Evolutionary conservation across 345 rosid genomes (phyloP), one percentile per base, ranked within the genome.

Genomic region (Lepidium africanum): DNA sequence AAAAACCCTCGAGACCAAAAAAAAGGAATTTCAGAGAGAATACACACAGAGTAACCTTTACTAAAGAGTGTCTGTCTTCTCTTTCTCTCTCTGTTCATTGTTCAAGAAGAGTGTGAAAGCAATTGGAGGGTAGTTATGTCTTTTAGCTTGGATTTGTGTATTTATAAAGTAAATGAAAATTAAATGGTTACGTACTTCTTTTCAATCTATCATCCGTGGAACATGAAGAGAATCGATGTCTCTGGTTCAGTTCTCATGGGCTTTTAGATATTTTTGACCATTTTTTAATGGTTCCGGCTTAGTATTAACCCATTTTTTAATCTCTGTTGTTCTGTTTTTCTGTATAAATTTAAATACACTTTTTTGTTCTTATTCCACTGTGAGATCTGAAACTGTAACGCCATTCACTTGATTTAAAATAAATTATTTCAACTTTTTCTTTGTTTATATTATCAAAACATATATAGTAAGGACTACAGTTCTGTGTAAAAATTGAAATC

Each of bases 351-450:
- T 41, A 33, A 61, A 65, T 39, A 60, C 43, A 43, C 21, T 61
- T 74, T 56, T 66, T 59, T 67, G 74, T 74, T 68, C 77, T 74
- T 68, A 61, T 68, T 74, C 73, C 74, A 59, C 58, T 17, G 32
- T 46, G 66, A 68, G 74, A 74, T 74, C 69, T 74, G 74, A 46
- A 61, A 61, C 19, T 74, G 52, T 62, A 68, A 67, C 69, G 62
- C 43, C 69, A 42, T 46, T 54, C 63, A 46, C 57, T 67, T 51
- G 9, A 50, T 59, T 67, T 43, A 43, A 59, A 17, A 67, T 50
- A 50, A 37, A 33, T 14, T 5, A 13, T 43, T 59, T 50, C 41
- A 36, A 23, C 67, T 52, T 65, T 72, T 65, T 15, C 19, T 6
- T 65, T 65, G 14, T 57, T 59, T 57, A 41, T 55, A 27, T 7